Evolutionary conservation across 441 rosid genomes (phyloP).

Genomic region (Sinapis alba): DNA sequence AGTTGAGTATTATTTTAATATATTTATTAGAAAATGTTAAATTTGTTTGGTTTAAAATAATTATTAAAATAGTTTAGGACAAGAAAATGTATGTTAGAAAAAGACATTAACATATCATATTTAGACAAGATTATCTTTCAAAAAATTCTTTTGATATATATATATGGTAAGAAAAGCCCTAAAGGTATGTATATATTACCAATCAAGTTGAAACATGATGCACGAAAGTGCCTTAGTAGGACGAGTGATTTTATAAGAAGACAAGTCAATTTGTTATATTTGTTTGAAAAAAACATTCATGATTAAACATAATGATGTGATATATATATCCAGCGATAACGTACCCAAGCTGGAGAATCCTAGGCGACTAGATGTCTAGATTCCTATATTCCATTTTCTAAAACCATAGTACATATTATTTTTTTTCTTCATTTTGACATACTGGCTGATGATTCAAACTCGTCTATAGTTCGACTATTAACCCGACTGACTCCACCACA

Average conservation of each 20-base stretch:
- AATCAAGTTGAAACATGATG: slow-evolving; percentile 6
- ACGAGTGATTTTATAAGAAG: background rate
- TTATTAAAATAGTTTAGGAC: background rate
- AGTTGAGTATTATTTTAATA: background rate
- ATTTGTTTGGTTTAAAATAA: background rate
- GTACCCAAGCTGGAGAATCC: slow-evolving; percentile 20
- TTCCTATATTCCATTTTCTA: background rate
- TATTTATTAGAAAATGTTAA: background rate
- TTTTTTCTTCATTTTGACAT: background rate
- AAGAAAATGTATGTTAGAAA: background rate
- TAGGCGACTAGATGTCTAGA: slow-evolving; percentile 19
- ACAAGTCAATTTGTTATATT: background rate
- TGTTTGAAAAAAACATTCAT: background rate
- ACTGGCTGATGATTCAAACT: background rate
- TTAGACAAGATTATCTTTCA: background rate
- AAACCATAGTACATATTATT: slow-evolving; percentile 1
- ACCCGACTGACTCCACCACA: background rate
- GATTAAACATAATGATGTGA: slow-evolving; percentile 6
- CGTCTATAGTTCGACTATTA: slow-evolving; percentile 1
- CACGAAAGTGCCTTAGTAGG: slow-evolving; percentile 1
- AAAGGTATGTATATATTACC: background rate
- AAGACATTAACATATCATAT: background rate
- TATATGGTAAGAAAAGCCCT: background rate
- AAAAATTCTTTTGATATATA: background rate
- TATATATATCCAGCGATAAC: slow-evolving; percentile 19